Base-by-base conservation (phyloP, 345 rosid genomes). In the Passiflora organensis region DNA sequence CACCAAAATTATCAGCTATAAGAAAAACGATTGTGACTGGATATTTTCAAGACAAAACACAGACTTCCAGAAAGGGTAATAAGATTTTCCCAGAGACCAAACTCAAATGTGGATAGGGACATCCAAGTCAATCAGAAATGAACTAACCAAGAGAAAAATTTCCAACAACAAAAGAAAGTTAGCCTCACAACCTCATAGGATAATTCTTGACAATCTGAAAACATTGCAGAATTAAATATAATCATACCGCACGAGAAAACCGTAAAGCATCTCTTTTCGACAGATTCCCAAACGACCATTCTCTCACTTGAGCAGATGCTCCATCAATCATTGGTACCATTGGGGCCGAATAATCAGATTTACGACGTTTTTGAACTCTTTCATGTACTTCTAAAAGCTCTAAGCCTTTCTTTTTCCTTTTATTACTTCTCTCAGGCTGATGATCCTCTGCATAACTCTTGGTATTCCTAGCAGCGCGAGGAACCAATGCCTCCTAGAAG, bases 251-350 rank as follows among this genome's bases (percentile, higher is more conserved):
- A 56, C 97, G 95, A 62, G 83, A 94, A 83, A 94, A 87, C 32
- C 97, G 87, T 46, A 69, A 78, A 17, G 99, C 96, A 73, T 94
- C 97, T 80, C 95, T 85, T 82, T 94, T 94, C 16, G 96, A 83
- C 57, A 94, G 72, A 78, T 89, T 94, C 71, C 97, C 97, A 41
- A 79, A 71, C 44, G 95, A 89, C 99, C 99, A 94, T 70, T 88
- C 99, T 68, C 97, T 79, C 56, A 85, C 97, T 86, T 94, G 99
- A 60, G 82, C 95, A 53, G 84, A 65, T 59, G 99, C 91, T 36
- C 97, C 97, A n/a, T 89, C 99, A 55, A 94, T 68, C 69, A 80
- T 60, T 49, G 99, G 87, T 24, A 76, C 87, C 18, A 71, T 63
- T 18, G 95, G 83, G 43, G 72, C 74, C 62, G 79, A 59, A 59